Percentiles rank a stretch among this genome's conserved stretches.
Conservation (phyloP, 306 rosid species). For the Phaseolus lunatus region DNA sequence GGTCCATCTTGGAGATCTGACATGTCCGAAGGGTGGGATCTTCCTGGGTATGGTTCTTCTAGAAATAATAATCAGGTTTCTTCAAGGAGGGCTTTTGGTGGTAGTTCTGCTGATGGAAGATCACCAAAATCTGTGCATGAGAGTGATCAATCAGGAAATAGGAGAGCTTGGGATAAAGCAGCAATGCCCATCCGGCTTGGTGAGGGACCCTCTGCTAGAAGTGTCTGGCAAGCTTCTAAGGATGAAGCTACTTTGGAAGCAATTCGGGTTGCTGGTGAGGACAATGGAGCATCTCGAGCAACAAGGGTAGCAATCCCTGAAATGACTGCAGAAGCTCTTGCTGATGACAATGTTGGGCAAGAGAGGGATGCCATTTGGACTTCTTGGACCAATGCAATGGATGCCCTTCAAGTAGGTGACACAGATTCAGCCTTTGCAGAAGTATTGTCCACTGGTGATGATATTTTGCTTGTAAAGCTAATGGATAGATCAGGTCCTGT, state of each 20-base stretch:
- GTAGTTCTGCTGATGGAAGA: constrained; percentile 74
- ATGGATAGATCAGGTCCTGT: constrained; percentile 97
- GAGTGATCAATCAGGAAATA: constrained; percentile 75
- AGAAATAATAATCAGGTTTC: constrained; percentile 83
- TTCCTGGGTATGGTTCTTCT: constrained; percentile 68
- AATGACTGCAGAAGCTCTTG: constrained; percentile 80
- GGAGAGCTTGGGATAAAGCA: constrained; percentile 95
- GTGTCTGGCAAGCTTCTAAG: constrained; percentile 99
- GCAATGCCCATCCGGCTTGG: constrained; percentile 80
- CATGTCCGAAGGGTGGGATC: constrained; percentile 78
- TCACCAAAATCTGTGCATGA: constrained; percentile 84
- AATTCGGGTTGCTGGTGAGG: constrained; percentile 94
- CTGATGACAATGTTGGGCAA: constrained; percentile 71
- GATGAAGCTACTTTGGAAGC: constrained; percentile 99
- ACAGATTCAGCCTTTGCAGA: constrained; percentile 85
- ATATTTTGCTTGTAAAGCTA: constrained; percentile 83
- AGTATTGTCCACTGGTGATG: constrained; percentile 82
- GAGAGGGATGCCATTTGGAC: constrained; percentile 92
- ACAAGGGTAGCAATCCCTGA: constrained; percentile 88
- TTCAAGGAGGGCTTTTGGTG: constrained; percentile 75
- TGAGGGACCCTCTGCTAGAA: constrained; percentile 99
- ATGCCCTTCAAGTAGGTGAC: constrained; percentile 90
- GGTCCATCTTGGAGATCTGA: constrained; percentile 90
- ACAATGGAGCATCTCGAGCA: constrained; percentile 77
- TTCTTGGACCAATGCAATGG: constrained; percentile 90